phyloP scores from a whole-genome alignment of 1,284 basidiomycete species.

The Cryptococcus sp. region DNA sequence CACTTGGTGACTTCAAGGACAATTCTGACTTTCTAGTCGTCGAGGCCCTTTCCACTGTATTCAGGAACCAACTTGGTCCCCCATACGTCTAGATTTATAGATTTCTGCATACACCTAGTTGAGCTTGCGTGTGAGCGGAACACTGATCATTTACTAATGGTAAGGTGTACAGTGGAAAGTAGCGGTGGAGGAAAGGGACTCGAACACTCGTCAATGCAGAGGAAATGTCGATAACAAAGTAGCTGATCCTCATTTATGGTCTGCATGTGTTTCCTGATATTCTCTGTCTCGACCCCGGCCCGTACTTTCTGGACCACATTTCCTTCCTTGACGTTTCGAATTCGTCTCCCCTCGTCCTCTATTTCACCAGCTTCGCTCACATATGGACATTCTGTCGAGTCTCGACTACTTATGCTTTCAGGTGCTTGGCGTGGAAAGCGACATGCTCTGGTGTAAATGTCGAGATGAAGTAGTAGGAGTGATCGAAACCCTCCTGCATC shows the following conservation, averaged over 20 bases:
- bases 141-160: too few relatives aligned
- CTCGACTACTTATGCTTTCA: slow-evolving; percentile 39
- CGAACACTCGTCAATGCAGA: too few relatives aligned
- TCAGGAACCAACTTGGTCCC: slow-evolving; percentile 21
- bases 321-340: too few relatives aligned
- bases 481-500: slow-evolving; percentile 86
- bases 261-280: too few relatives aligned
- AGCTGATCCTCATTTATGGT: too few relatives aligned
- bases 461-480: slow-evolving; percentile 79
- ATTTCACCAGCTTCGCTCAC: not conserved
- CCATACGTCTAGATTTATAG: slow-evolving; percentile 16
- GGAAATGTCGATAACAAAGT: too few relatives aligned
- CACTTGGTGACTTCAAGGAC: not conserved
- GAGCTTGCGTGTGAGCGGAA: too few relatives aligned
- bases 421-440: slow-evolving; percentile 50
- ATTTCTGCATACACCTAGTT: too few relatives aligned
- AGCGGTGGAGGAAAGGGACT: slow-evolving; percentile 57
- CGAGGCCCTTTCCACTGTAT: slow-evolving; percentile 42
- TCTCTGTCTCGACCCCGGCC: too few relatives aligned
- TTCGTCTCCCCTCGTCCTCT: not conserved
- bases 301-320: too few relatives aligned
- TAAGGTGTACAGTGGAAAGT: too few relatives aligned
- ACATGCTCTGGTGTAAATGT: slow-evolving; percentile 60
- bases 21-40: slow-evolving; percentile 30
- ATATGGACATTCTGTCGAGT: not conserved